Base-by-base conservation (phyloP, 116 monocot genomes). In the Posidonia oceanica region DNA sequence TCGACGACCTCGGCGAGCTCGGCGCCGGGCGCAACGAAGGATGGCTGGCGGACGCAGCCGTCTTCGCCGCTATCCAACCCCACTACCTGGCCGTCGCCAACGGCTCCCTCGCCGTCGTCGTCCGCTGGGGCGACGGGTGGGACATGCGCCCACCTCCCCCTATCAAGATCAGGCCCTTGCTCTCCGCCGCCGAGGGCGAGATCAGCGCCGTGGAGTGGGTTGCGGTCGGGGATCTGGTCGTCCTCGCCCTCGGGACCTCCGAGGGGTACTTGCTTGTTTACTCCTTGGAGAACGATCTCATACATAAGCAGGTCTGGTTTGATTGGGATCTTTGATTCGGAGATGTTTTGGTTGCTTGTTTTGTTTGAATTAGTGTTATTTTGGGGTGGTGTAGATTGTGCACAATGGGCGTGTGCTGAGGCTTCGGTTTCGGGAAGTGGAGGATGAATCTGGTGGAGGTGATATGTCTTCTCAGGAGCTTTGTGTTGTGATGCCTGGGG, bases 171-270 rank as follows among this genome's bases (percentile, higher is more conserved):
- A 66, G 74, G 4, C 88, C 82, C 4, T 69, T 80, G 17, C 81
- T 87, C 23, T 70, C 81, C 66, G 36, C 78, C 23, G 64, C 67
- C 52, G 87, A 87, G 4, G 91, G 91, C 21, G 72, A 61, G 3
- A 71, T 93, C 72, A 76, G 84, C 20, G 84, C 89, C 20, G 11
- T 98, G 23, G 90, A 85, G 68, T 98, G 98, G 90, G 54, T 93
- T 54, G 57, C 85, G 13, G 59, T 74, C 59, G 83, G 64, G 23
- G 96, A 85, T 64, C 61, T 78, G 62, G 59, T 80, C 55, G 83
- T 76, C 5, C 70, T 98, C n/a, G 98, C 87, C 14, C 41, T 97
- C 38, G 97, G 87, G 12, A 87, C 93, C 18, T 87, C 92, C 1
- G 52, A 29, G 0, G 98, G 98, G 5, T 83, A 62, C 70, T 81